Base-by-base conservation (phyloP, 331 rosid genomes). In the Malus hybrid region DNA sequence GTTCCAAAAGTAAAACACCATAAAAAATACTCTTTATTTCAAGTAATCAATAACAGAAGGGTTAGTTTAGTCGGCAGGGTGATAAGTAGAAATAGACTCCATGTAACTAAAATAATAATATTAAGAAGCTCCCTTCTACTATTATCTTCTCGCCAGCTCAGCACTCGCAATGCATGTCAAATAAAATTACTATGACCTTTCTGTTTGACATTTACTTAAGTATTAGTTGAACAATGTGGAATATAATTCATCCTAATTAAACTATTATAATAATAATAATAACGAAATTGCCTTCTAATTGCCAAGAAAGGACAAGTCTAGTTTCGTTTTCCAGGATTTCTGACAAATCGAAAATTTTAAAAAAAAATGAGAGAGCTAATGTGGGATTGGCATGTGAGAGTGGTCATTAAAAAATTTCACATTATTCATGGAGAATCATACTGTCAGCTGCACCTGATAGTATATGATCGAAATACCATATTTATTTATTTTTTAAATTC, bases 271-370 rank as follows among this genome's bases (percentile, higher is more conserved):
- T 59, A n/a, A 20, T 20, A 56, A 57, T 20, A 59, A 13, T 59
- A 55, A 69, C 80, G 90, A 87, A 85, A 83, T 76, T 89, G 88
- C 91, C 85, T 85, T 63, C 69, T 44, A 44, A 72, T 75, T 84
- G 80, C 87, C 89, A 52, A 39, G 69, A 79, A 72, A 70, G 69
- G 29, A 76, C 16, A 73, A 59, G 52, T 76, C 59, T 56, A 1
- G 74, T 71, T 78, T 68, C 18, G 61, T 62, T 24, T 78, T 78
- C 77, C n/a, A 54, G 71, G 22, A 61, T 55, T 80, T 76, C 87
- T 83, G 84, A 78, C 80, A 86, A 24, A 44, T 44, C 42, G 50
- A 31, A 73, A 78, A 80, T 14, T 36, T 36, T 68, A 56, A 79
- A 75, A 18, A 75, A 75, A 81, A 1, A 39, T 18, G 60, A 18